Percentiles rank a stretch among this genome's conserved stretches.
Conservation (phyloP, 306 rosid genomes). For the Dryas drummondii region DNA sequence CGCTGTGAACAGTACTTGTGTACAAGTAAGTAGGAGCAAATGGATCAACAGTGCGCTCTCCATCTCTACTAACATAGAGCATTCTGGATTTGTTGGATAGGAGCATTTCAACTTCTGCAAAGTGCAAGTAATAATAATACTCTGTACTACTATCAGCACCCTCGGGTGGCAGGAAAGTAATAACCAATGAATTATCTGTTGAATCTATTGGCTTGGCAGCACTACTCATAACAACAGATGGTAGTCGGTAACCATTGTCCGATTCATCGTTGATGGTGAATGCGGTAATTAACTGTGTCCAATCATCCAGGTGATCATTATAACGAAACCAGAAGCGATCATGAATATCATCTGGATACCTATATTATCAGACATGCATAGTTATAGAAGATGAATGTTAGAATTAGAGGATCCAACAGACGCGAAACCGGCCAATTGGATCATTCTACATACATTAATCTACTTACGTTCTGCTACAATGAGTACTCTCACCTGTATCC, state of each 20-base stretch:
- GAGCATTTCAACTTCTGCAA: slow-evolving; percentile 41
- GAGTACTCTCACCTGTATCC: no score
- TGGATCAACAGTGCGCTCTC: background rate
- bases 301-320: background rate
- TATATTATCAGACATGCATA: background rate
- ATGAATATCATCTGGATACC: slow-evolving; percentile 36
- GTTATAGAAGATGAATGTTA: no score
- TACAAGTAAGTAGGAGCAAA: slow-evolving; percentile 33
- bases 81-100: slow-evolving; percentile 29
- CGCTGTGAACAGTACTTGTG: background rate
- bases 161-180: background rate
- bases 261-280: background rate
- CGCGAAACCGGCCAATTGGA: no score
- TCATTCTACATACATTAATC: no score
- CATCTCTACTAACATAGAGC: slow-evolving; percentile 30
- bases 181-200: background rate
- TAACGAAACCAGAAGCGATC: slow-evolving; percentile 37
- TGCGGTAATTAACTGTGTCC: slow-evolving; percentile 9
- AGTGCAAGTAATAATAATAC: slow-evolving; percentile 36
- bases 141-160: background rate
- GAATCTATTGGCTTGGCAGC: slow-evolving; percentile 16
- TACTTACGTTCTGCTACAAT: no score
- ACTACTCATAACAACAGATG: slow-evolving; percentile 27
- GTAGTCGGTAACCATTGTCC: slow-evolving; percentile 11
- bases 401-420: no score